Percentiles rank a stretch among this genome's conserved stretches.
Conservation (phyloP, 2,329 filamentous ascomycete species). For the Aspergillus hortae region DNA sequence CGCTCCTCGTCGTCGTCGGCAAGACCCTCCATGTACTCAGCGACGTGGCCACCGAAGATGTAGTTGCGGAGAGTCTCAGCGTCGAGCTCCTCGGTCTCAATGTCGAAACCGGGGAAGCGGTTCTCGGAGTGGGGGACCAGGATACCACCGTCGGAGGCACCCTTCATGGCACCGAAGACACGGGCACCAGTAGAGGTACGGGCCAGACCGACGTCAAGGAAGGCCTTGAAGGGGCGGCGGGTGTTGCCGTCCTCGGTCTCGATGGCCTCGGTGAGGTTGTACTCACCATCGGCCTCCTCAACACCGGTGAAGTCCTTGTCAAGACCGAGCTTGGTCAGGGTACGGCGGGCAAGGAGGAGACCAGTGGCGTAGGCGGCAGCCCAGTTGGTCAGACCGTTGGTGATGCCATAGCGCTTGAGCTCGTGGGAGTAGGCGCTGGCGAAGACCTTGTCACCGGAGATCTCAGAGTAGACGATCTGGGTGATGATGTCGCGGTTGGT, state of each 20-base stretch:
- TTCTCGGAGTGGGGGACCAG: slow-evolving; percentile 98
- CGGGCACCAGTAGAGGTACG: slow-evolving; percentile 98
- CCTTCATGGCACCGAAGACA: slow-evolving; percentile 99
- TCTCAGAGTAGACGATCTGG: slow-evolving; percentile 95
- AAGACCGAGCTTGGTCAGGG: slow-evolving; percentile 93
- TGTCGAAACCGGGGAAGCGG: slow-evolving; percentile 98
- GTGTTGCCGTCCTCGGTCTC: slow-evolving; percentile 75
- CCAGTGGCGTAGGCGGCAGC: slow-evolving; percentile 94
- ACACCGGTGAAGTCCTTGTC: slow-evolving; percentile 93
- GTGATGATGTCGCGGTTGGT: slow-evolving; percentile 99
- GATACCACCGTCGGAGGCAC: slow-evolving; percentile 96
- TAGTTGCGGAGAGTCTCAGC: slow-evolving; percentile 96
- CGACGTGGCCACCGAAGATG: slow-evolving; percentile 97
- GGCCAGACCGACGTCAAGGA: slow-evolving; percentile 95
- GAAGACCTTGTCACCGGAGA: slow-evolving; percentile 97
- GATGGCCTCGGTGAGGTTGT: slow-evolving; percentile 87
- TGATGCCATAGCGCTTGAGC: slow-evolving; percentile 94
- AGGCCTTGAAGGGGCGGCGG: slow-evolving; percentile 98
- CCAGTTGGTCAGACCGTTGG: slow-evolving; percentile 99
- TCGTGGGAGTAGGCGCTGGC: slow-evolving; percentile 91
- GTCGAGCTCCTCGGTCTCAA: slow-evolving; percentile 96
- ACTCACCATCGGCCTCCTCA: slow-evolving; percentile 96
- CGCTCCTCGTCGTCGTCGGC: slow-evolving; percentile 99
- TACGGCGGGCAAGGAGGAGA: slow-evolving; percentile 93
- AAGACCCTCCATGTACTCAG: slow-evolving; percentile 99